Percentiles rank a stretch among this genome's conserved stretches.
These are phyloP conservation scores for Castanea crenata DNA, from an alignment of 306 rosid genomes.

Conservation along the genomic window DNA sequence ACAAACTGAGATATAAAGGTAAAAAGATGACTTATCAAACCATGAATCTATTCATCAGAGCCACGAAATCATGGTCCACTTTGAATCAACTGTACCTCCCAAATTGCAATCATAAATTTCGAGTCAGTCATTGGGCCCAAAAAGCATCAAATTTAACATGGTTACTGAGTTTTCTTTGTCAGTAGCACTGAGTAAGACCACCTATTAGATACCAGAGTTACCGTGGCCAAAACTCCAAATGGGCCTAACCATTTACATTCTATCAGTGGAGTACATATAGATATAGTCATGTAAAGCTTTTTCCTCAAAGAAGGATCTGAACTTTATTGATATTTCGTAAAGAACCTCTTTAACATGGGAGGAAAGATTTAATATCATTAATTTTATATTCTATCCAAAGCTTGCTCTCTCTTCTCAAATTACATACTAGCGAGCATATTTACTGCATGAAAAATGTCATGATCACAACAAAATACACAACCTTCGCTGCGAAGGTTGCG, in stretches of 20 bases:
- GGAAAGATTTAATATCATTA: not conserved
- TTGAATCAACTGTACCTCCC: no score
- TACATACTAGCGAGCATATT: not conserved
- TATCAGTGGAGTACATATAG: not conserved
- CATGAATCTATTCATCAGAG: no score
- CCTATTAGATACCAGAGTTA: not conserved
- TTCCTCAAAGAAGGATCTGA: not conserved
- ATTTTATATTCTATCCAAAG: not conserved
- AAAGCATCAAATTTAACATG: not conserved
- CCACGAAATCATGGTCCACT: no score
- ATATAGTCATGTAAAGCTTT: not conserved
- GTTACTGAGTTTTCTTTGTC: not conserved
- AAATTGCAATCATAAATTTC: not conserved
- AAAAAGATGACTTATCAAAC: no score
- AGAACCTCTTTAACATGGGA: not conserved
- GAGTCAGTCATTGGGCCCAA: not conserved
- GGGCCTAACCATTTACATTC: not conserved
- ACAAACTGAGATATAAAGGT: no score
- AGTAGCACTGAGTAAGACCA: not conserved
- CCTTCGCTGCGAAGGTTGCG: no score
- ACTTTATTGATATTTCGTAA: no score
- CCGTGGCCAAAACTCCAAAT: not conserved
- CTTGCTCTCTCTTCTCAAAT: not conserved
- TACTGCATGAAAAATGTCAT: not conserved
- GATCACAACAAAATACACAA: no score